A percentile compares a stretch with the other conserved stretches of the same genome.
These are phyloP conservation scores for Plenodomus tracheiphilus DNA, from an alignment of 2,329 filamentous ascomycete genomes.

Conservation along the genomic window DNA sequence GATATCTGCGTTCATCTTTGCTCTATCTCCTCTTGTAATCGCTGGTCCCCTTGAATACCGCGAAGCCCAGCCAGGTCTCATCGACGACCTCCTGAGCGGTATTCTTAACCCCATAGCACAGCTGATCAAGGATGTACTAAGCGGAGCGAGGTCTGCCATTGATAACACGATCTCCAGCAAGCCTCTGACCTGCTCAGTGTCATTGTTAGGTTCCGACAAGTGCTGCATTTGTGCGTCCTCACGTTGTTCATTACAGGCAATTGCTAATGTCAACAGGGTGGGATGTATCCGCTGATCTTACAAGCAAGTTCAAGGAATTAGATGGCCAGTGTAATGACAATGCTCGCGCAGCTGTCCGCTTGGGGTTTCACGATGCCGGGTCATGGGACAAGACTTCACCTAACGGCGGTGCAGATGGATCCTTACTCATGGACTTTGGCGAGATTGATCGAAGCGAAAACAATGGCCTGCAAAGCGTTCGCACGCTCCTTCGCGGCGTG, in stretches of 20 bases:
- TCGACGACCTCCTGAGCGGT: constrained; percentile 30
- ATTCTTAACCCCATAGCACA: constrained; percentile 17
- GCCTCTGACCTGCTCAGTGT: constrained; percentile 21
- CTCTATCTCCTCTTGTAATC: constrained; percentile 3
- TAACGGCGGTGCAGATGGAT: constrained; percentile 48
- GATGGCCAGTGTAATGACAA: constrained; percentile 39
- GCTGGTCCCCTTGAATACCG: constrained; percentile 28
- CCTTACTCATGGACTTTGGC: constrained; percentile 43
- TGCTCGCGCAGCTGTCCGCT: constrained; percentile 39
- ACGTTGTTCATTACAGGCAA: not conserved
- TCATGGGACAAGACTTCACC: constrained; percentile 41
- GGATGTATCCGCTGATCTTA: constrained; percentile 38
- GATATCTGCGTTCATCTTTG: not conserved
- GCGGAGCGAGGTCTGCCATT: constrained; percentile 31
- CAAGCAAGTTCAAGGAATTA: constrained; percentile 22
- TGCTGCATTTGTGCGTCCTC: constrained; percentile 36
- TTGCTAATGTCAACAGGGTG: constrained; percentile 26
- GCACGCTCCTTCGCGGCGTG: constrained; percentile 43
- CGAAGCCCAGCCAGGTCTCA: constrained; percentile 21
- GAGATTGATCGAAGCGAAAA: constrained; percentile 47
- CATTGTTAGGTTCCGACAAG: constrained; percentile 17
- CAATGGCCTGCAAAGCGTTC: constrained; percentile 51
- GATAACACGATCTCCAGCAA: constrained; percentile 24
- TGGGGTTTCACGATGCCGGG: constrained; percentile 43
- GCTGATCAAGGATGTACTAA: constrained; percentile 34